Conservation (phyloP, 208 protist species). For the Naegleria lovaniensis region DNA sequence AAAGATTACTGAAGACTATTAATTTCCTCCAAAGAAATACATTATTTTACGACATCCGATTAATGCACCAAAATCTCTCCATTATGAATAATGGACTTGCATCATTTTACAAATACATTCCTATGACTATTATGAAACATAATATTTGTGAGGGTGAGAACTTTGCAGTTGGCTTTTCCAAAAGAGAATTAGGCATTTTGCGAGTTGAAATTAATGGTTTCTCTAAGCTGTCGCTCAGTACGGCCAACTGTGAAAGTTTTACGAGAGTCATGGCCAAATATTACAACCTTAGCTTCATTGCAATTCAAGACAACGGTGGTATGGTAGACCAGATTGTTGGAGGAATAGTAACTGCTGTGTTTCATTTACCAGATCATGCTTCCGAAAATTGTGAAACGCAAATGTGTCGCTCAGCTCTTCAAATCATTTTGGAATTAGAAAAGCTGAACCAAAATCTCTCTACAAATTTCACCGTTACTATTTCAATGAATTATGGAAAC, state of each 20-base stretch:
- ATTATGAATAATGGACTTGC: background rate
- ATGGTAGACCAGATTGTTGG: background rate
- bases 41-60: background rate
- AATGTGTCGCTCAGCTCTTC: background rate
- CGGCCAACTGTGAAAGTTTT: background rate
- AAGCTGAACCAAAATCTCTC: background rate
- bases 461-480: too few species aligned
- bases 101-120: background rate
- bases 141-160: too few species aligned
- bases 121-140: too few species aligned
- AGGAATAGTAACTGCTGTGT: background rate
- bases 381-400: background rate
- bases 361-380: background rate
- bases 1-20: background rate
- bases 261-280: background rate
- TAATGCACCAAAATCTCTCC: background rate
- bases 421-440: background rate
- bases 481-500: too few species aligned
- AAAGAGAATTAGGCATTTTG: background rate
- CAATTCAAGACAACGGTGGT: background rate
- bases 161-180: background rate
- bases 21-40: background rate
- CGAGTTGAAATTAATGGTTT: background rate
- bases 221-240: background rate
- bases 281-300: background rate